Evolutionary conservation across 768 basidiomycete species (phyloP), one percentile per base, ranked within the genome.

Genomic region (Serendipita sp.): DNA sequence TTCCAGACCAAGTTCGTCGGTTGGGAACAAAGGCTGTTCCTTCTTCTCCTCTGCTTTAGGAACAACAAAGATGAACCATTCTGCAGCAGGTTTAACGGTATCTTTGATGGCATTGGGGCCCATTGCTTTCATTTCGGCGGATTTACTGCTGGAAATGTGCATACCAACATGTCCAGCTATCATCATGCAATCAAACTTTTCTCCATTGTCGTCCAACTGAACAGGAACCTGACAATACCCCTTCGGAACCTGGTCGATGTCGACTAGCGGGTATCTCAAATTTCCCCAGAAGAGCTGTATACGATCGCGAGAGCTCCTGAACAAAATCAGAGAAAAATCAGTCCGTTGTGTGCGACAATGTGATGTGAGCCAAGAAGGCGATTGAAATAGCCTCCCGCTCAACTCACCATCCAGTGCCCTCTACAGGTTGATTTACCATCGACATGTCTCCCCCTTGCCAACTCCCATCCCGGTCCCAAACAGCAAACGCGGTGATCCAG

Each of bases 401-500:
- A 51, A 51, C 13, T 14, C 48, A 51, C 48, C 13, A 11, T 28
- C 48, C 13, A 16, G 16, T 14, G 48, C 11, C 16, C 16, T 51
- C 26, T 16, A 11, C 48, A 9, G 9, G 14, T n/a, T 11, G 11
- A 13, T 51, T 26, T 11, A 51, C 28, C 13, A 11, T 28, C 48
- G 9, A 11, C 11, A 24, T 11, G 22, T 51, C 26, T 9, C 22
- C 11, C 61, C 72, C 74, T 31, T 69, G 67, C 71, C 74, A 74
- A 44, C 67, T 48, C 13, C 75, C 73, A 1, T 65, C 67, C n/a
- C 67, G 66, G 60, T 70, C 66, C 70, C 66, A 72, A 43, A 70
- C 71, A 45, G 73, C 73, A 58, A 77, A 77, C 17, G 72, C 72
- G 22, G 70, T 72, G 60, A 76, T 72, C 76, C 75, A 76, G 0